Evolutionary conservation across 805 yeast genomes (phyloP).

Genomic region (Candida anglica): DNA sequence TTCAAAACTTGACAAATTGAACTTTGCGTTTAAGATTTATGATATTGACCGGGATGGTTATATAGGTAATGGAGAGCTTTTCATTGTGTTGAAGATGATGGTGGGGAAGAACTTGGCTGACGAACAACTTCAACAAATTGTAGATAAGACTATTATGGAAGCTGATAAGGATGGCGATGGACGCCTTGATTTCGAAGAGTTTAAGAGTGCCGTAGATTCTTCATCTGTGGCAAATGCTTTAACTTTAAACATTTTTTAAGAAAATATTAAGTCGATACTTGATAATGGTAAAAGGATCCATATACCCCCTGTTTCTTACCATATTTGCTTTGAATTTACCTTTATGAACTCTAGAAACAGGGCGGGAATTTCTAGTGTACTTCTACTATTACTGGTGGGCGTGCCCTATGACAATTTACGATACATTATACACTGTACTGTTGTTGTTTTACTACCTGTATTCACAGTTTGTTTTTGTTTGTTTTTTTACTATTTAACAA

Average conservation of each 20-base stretch:
- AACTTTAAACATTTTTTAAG: conserved; percentile 47
- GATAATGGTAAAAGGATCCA: no score
- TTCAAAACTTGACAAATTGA: conserved; percentile 72
- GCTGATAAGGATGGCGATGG: conserved; percentile 89
- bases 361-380: no score
- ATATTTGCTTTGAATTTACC: no score
- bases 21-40: conserved; percentile 88
- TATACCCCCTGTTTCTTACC: no score
- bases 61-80: conserved; percentile 93
- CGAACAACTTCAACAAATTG: conserved; percentile 88
- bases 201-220: conserved; percentile 60
- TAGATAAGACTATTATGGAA: conserved; percentile 94
- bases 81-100: conserved; percentile 91
- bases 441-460: no score
- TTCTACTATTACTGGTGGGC: no score
- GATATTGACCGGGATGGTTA: conserved; percentile 95
- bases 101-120: conserved; percentile 89
- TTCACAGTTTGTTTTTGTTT: no score
- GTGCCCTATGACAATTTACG: no score
- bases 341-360: no score
- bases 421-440: no score
- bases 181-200: conserved; percentile 79
- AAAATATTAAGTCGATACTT: not conserved
- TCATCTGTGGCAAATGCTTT: conserved; percentile 57
- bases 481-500: no score